Evolutionary conservation across 306 rosid genomes (phyloP).

Genomic region (Herpetospermum pedunculosum): DNA sequence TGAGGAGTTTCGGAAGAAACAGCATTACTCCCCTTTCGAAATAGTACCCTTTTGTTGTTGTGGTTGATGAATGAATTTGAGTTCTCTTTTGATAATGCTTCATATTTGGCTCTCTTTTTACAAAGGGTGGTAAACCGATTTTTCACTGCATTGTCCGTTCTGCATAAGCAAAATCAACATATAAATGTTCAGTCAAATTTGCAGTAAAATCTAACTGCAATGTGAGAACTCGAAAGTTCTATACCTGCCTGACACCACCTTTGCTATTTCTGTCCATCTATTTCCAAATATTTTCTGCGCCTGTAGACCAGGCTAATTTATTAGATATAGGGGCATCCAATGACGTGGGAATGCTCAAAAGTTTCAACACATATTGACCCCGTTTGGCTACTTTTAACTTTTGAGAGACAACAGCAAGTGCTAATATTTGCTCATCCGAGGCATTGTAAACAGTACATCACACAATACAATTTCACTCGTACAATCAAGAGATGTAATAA

Average conservation of each 20-base stretch:
- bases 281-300: slow-evolving; percentile 95
- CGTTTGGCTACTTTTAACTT: slow-evolving; percentile 8
- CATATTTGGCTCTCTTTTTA: slow-evolving; percentile 97
- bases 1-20: slow-evolving; percentile 37
- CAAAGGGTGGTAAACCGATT: slow-evolving; percentile 91
- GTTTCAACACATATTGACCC: slow-evolving; percentile 3
- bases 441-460: neutral
- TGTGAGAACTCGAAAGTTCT: slow-evolving; percentile 8
- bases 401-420: slow-evolving; percentile 3
- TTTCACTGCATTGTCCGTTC: slow-evolving; percentile 99
- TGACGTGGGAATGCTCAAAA: slow-evolving; percentile 6
- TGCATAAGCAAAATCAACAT: slow-evolving; percentile 21
- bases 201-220: neutral
- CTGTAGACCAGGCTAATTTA: slow-evolving; percentile 35
- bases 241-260: slow-evolving; percentile 99
- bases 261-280: slow-evolving; percentile 98
- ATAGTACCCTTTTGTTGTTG: slow-evolving; percentile 54
- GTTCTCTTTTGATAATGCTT: slow-evolving; percentile 86
- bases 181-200: slow-evolving; percentile 1
- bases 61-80: slow-evolving; percentile 43
- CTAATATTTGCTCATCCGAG: neutral
- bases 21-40: slow-evolving; percentile 38
- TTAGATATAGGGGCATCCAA: slow-evolving; percentile 13
- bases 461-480: neutral
- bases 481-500: neutral